phyloP scores from a whole-genome alignment of 169 alveolate species.

The Plasmodium blacklocki region DNA sequence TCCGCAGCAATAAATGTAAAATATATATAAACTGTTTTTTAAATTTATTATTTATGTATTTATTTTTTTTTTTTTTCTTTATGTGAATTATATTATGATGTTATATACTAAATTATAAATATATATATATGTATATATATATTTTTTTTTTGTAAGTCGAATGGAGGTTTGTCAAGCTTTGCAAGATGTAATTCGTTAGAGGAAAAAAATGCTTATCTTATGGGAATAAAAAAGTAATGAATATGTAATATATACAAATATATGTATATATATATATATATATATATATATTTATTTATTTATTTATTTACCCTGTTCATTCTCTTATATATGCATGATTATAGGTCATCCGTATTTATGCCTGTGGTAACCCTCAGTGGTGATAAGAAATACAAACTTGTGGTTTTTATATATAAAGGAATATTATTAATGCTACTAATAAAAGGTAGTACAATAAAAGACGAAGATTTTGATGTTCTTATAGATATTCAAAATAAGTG shows the following conservation, averaged over 20 bases:
- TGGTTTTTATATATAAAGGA: slow-evolving; percentile 53
- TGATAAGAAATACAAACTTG: slow-evolving; percentile 49
- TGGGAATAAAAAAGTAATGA: slow-evolving; percentile 66
- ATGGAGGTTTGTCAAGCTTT: slow-evolving; percentile 72
- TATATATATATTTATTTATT: background rate
- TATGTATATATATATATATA: background rate
- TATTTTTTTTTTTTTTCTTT: slow-evolving; percentile 2
- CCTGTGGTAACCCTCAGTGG: slow-evolving; percentile 44
- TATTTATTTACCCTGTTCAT: background rate
- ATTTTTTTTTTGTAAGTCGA: slow-evolving; percentile 10
- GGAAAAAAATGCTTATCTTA: slow-evolving; percentile 44
- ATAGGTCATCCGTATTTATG: slow-evolving; percentile 53
- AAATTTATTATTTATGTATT: no score
- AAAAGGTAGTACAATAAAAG: slow-evolving; percentile 55
- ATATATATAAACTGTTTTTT: background rate
- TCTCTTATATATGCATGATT: background rate
- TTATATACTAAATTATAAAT: no score
- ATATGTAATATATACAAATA: background rate
- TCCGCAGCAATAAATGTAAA: slow-evolving; percentile 69
- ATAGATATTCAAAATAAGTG: slow-evolving; percentile 67
- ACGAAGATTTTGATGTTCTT: slow-evolving; percentile 59
- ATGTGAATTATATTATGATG: background rate
- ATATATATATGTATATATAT: background rate
- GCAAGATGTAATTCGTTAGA: slow-evolving; percentile 62
- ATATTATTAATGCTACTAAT: slow-evolving; percentile 33